Evolutionary conservation across 352 stramenopile genomes (phyloP), one percentile per base, ranked within the genome.

Genomic region (Globisporangium splendens): DNA sequence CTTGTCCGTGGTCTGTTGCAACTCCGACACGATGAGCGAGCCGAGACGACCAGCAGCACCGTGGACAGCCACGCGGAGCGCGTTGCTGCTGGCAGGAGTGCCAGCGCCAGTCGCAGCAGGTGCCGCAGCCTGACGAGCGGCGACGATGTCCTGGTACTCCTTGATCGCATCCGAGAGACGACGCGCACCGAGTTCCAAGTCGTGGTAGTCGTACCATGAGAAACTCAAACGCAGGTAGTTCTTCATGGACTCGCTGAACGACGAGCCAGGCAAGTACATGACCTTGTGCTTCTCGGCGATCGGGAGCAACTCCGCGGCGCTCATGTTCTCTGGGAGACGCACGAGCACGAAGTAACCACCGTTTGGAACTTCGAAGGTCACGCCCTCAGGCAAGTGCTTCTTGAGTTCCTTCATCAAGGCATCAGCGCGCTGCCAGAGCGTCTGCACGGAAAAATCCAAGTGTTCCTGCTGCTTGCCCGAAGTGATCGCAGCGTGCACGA

Each of bases 321-420:
- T 82, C 68, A 93, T 82, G 63, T 83, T 70, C 38, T 89, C 75
- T 0, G 80, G 80, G 52, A 96, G 68, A 56, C 78, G 77, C 66
- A 96, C 84, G 14, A 93, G 79, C 55, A 96, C 77, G 61, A 96
- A 96, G 83, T 96, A 96, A 43, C 88, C 88, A 17, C 88, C 88
- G 57, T 93, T 72, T 1, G 85, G 85, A 18, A 86, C 68, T 56
- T 93, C 83, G 59, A 96, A 95, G 1, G 81, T 90, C 50, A 67
- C 61, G 33, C 72, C 72, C 15, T 77, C 69, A 3, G 79, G 79
- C 50, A 92, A 46, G 42, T 72, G 72, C 38, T 68, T 69, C 70
- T 87, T 88, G 21, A 93, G 69, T 61, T 89, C 81, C 53, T 68
- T 72, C 81, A 93, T 91, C 51, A 93, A 66, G 56, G 83, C 70